phyloP scores from a whole-genome alignment of 2,329 filamentous ascomycete species.

The Fusarium keratoplasticum region DNA sequence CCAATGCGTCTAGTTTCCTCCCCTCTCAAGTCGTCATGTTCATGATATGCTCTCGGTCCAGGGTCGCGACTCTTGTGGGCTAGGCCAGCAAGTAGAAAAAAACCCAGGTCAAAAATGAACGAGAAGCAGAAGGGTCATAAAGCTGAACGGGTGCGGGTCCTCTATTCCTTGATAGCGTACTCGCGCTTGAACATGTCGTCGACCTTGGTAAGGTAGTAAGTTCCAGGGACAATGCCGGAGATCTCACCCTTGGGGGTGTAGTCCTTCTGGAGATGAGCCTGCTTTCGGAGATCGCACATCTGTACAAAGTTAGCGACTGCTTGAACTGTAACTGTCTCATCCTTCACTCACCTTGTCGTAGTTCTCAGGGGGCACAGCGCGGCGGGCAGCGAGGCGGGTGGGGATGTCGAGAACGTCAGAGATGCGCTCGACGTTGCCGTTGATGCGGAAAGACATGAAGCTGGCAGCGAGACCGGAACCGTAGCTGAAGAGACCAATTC shows the following conservation, averaged over 20 bases:
- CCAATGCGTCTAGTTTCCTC: constrained; percentile 44
- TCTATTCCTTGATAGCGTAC: constrained; percentile 80
- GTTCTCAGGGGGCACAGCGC: constrained; percentile 74
- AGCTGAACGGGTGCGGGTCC: neutral
- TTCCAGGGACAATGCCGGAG: constrained; percentile 73
- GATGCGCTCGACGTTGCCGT: constrained; percentile 76
- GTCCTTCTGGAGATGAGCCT: constrained; percentile 85
- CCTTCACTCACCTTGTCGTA: constrained; percentile 75
- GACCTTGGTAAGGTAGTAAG: constrained; percentile 83
- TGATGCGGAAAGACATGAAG: constrained; percentile 79
- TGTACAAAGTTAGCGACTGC: constrained; percentile 50
- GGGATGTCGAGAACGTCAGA: constrained; percentile 76
- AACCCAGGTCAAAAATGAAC: constrained; percentile 19
- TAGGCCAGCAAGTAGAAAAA: constrained; percentile 28
- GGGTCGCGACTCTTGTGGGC: constrained; percentile 15
- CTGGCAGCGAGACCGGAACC: constrained; percentile 79
- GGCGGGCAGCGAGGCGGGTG: constrained; percentile 73
- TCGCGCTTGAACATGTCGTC: constrained; percentile 89
- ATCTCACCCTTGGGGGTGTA: constrained; percentile 76
- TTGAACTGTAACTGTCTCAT: neutral
- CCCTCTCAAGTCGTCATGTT: constrained; percentile 36
- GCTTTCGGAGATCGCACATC: constrained; percentile 85
- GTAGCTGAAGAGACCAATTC: constrained; percentile 82
- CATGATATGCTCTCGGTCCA: constrained; percentile 33
- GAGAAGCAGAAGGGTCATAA: constrained; percentile 33